Percentiles rank a stretch among this genome's conserved stretches.
phyloP scores from a whole-genome alignment of 441 rosid species.

The Populus hybrid region DNA sequence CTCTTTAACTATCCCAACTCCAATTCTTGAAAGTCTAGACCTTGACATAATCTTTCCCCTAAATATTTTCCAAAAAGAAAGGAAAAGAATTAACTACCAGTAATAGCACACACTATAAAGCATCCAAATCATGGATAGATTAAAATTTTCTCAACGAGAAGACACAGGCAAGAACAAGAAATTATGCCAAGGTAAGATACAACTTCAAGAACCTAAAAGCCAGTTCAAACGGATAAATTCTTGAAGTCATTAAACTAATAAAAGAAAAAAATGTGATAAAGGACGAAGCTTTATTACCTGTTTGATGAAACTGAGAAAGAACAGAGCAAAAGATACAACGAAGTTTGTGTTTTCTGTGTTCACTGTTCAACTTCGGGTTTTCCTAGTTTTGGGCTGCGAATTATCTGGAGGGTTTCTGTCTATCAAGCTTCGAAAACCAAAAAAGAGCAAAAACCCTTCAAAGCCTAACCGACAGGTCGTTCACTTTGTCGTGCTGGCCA shows the following conservation, averaged over 20 bases:
- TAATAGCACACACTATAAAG: neutral
- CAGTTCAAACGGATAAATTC: neutral
- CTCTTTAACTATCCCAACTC: constrained; percentile 11
- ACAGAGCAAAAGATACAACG: neutral
- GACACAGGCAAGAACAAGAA: neutral
- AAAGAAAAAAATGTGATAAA: neutral
- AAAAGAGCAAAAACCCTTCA: neutral
- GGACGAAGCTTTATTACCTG: neutral
- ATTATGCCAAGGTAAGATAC: neutral
- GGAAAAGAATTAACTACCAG: neutral
- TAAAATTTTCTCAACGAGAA: neutral
- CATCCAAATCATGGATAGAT: neutral
- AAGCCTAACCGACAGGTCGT: neutral
- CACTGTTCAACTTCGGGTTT: neutral
- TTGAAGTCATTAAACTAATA: neutral
- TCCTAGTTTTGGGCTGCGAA: neutral
- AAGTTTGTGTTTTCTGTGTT: neutral
- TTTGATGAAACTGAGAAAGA: neutral
- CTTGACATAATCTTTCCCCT: constrained; percentile 7
- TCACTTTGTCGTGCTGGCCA: neutral
- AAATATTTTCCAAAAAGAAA: neutral
- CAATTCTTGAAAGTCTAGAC: constrained; percentile 16
- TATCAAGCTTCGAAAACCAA: neutral
- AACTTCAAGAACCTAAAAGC: neutral
- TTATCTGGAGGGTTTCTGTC: neutral